Conservation (phyloP, 257 asterid genomes). For the Primulina huaijiensis region DNA sequence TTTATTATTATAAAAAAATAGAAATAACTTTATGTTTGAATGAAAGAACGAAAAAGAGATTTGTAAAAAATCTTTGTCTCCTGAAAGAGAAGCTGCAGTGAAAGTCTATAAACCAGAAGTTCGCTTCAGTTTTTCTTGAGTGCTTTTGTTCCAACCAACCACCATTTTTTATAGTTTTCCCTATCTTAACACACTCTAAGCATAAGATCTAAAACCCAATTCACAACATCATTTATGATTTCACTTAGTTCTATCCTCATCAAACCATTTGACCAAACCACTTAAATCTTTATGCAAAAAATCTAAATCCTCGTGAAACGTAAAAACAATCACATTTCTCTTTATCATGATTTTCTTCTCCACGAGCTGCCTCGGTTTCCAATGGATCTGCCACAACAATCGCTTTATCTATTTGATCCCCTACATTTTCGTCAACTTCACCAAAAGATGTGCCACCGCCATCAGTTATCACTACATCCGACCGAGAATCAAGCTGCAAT, state of each 20-base stretch:
- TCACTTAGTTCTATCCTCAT: background rate
- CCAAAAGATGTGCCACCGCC: conserved; percentile 19
- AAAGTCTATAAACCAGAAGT: background rate
- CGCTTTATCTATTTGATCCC: conserved; percentile 29
- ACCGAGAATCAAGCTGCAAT: conserved; percentile 44
- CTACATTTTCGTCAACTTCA: conserved; percentile 27
- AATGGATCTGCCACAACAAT: conserved; percentile 10
- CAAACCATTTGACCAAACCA: conserved; percentile 18
- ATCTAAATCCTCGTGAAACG: background rate
- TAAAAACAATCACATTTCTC: conserved; percentile 32
- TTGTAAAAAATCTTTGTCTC: no score
- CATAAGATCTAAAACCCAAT: conserved; percentile 10
- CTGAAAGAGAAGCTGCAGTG: background rate
- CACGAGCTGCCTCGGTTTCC: conserved; percentile 25
- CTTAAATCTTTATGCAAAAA: conserved; percentile 6
- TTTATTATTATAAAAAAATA: no score
- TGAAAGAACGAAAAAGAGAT: no score
- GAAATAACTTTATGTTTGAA: no score
- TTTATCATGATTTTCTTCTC: conserved; percentile 22
- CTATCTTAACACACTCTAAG: conserved; percentile 2
- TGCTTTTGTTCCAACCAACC: background rate
- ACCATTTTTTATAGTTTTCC: background rate
- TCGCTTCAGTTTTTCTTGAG: background rate
- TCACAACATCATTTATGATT: conserved; percentile 4
- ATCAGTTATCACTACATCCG: conserved; percentile 47